phyloP scores from a whole-genome alignment of 805 yeast species.

The Nakazawaea pomicola region DNA sequence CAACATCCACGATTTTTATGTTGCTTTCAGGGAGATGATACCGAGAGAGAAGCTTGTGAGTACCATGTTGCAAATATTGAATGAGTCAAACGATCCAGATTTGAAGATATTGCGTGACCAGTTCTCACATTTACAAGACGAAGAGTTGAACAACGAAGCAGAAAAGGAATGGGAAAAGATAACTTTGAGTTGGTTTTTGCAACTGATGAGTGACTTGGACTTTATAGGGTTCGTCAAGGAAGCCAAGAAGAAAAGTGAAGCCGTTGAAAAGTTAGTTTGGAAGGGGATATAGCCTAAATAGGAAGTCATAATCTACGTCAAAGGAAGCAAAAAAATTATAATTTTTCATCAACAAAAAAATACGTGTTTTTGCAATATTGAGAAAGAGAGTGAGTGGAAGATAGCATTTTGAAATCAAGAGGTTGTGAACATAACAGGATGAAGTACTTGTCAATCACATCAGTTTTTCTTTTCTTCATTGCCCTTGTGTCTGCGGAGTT shows the following conservation, averaged over 20 bases:
- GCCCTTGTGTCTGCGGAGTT: neutral
- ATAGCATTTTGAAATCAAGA: neutral
- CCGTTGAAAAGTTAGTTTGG: constrained; percentile 69
- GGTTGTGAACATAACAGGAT: neutral
- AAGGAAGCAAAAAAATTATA: neutral
- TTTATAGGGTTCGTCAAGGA: constrained; percentile 66
- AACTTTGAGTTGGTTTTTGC: constrained; percentile 68
- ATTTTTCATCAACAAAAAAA: neutral
- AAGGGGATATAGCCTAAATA: constrained; percentile 42
- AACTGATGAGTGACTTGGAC: constrained; percentile 65
- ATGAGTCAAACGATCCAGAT: neutral
- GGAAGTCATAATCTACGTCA: too few relatives aligned
- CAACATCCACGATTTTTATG: constrained; percentile 30
- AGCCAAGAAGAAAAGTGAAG: constrained; percentile 49
- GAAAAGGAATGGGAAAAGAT: constrained; percentile 53
- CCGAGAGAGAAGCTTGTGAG: constrained; percentile 21
- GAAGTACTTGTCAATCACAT: constrained; percentile 1
- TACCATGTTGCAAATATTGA: constrained; percentile 8
- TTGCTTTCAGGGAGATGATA: constrained; percentile 36
- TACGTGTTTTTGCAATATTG: constrained; percentile 3
- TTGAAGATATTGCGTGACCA: neutral
- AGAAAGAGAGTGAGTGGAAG: too few relatives aligned
- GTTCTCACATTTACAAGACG: neutral
- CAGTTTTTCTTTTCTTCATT: neutral
- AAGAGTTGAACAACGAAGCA: constrained; percentile 15